Evolutionary conservation across 345 rosid species (phyloP).

Genomic region (Eutrema yunnanense): DNA sequence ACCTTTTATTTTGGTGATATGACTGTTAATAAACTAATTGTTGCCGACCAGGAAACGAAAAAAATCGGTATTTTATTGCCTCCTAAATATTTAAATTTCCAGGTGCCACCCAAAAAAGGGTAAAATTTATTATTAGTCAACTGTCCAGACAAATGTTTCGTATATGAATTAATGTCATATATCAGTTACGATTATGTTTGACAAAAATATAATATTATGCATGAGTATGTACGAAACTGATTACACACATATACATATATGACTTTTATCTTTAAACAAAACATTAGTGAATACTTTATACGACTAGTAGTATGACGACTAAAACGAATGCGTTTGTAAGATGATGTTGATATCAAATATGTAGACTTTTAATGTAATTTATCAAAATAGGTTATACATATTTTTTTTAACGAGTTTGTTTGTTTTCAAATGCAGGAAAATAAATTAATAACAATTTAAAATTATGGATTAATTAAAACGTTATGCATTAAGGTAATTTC

Average conservation of each 20-base stretch:
- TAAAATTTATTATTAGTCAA: conserved; percentile 1
- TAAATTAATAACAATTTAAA: too few species aligned
- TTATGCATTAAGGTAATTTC: too few species aligned
- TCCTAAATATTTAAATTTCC: neutral
- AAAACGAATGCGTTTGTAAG: neutral
- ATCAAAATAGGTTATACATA: neutral
- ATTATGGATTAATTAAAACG: too few species aligned
- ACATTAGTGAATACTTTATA: neutral
- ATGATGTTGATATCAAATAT: neutral
- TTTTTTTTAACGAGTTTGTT: too few species aligned
- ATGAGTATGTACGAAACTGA: neutral
- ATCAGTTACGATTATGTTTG: neutral
- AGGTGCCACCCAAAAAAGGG: neutral
- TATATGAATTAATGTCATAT: neutral
- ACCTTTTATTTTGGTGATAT: neutral
- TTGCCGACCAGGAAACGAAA: neutral
- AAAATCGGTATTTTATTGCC: neutral
- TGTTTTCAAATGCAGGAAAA: too few species aligned
- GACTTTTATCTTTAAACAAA: neutral
- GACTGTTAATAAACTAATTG: neutral
- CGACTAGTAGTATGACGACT: neutral
- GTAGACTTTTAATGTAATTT: neutral
- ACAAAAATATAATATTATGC: neutral
- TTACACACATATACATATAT: too few species aligned
- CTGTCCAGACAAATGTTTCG: neutral